Base-by-base conservation (phyloP, 192 early-diverging fungal species). In the Coemansia sp. region DNA sequence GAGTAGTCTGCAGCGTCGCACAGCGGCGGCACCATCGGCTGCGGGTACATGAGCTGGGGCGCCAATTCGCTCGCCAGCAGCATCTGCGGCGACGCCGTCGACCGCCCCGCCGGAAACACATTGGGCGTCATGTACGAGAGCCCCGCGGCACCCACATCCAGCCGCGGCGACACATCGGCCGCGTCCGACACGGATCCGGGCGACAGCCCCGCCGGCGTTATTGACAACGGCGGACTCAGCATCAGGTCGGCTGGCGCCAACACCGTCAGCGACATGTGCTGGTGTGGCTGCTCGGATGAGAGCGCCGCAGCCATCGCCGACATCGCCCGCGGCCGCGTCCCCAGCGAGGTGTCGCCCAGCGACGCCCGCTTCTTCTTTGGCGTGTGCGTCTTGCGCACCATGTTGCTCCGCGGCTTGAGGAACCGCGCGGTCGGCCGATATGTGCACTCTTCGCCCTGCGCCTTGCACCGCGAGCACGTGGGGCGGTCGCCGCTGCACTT, bases 401-500 rank as follows among this genome's bases (percentile, higher is more conserved):
- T 30, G 9, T 18, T 54, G 44, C 27, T 25, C 18, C 65, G 58
- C 16, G 65, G 71, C 51, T 73, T 73, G 32, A 73, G 65, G 50
- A 54, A 73, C 25, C 71, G 59, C 24, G 73, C 66, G 16, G 73
- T 76, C 11, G 67, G 67, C 14, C 67, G 59, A 56, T 77, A 77
- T n/a, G 44, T 42, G 32, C 74, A 77, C 5, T 18, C 11, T 29
- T 70, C 67, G 23, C 64, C 64, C 32, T 69, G 74, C 4, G 67
- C 67, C 22, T 42, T 55, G 64, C 76, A 79, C 5, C 66, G 54
- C 16, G 60, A 64, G 55, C 76, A 79, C 38, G 56, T 30, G 2
- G 76, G 69, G 6, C 67, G 65, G 58, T 66, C 48, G 43, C 76
- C 62, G 35, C 70, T 72, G 62, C 76, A 79, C 62, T 72, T 79